Conservation (phyloP, 345 rosid genomes). For the Kandelia obovata region DNA sequence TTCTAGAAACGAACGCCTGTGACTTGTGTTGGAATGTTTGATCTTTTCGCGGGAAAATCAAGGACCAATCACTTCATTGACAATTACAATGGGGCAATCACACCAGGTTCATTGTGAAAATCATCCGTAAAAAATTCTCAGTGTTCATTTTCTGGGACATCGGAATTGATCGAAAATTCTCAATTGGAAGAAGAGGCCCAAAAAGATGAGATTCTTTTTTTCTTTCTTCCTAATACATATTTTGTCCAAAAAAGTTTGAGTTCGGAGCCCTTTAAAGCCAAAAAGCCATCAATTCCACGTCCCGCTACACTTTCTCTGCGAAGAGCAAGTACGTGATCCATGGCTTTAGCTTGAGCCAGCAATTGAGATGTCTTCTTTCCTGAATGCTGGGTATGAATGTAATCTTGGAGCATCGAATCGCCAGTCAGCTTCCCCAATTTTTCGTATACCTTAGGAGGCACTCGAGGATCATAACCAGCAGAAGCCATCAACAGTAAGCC, state of each 20-base stretch:
- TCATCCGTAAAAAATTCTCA: no score
- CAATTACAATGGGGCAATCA: no score
- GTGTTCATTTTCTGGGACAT: no score
- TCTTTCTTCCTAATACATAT: no score
- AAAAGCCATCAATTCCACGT: constrained; percentile 64
- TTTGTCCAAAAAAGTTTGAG: background rate
- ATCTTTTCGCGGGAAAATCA: no score
- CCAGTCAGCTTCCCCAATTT: constrained; percentile 19
- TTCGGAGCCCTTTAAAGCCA: constrained; percentile 34
- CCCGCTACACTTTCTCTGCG: constrained; percentile 61
- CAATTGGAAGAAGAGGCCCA: no score
- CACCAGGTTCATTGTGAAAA: no score
- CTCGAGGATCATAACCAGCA: constrained; percentile 84
- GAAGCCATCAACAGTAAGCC: constrained; percentile 78
- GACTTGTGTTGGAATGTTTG: no score
- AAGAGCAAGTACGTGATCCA: constrained; percentile 78
- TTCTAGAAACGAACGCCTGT: no score
- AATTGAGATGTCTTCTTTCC: constrained; percentile 73
- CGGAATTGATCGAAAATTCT: no score
- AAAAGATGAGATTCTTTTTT: no score
- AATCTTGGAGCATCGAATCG: constrained; percentile 44
- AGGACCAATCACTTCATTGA: no score
- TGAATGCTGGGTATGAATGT: constrained; percentile 88
- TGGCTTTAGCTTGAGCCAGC: constrained; percentile 71
- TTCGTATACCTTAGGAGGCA: constrained; percentile 57